Conservation (phyloP, 2,329 filamentous ascomycete genomes). For the Rutstroemia sp. region DNA sequence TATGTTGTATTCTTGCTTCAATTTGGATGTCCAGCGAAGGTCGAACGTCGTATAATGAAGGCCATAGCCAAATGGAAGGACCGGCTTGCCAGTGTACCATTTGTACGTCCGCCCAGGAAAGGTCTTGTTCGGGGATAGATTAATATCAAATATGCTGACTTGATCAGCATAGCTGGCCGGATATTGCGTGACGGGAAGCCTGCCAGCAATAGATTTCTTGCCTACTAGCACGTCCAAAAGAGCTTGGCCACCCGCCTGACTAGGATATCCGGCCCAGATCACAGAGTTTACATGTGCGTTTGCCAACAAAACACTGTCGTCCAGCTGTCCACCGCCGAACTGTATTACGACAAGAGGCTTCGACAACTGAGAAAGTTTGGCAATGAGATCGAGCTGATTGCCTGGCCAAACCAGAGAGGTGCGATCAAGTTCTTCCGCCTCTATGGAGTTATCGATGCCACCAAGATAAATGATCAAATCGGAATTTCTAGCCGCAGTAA, state of each 20-base stretch:
- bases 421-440: slow-evolving; percentile 43
- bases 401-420: slow-evolving; percentile 43
- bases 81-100: slow-evolving; percentile 44
- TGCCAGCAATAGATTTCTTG: slow-evolving; percentile 31
- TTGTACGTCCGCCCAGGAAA: slow-evolving; percentile 48
- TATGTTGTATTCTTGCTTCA: not conserved
- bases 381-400: slow-evolving; percentile 44
- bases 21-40: not conserved
- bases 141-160: slow-evolving; percentile 50
- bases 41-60: slow-evolving; percentile 27
- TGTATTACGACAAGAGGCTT: slow-evolving; percentile 47
- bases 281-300: slow-evolving; percentile 43
- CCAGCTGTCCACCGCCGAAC: slow-evolving; percentile 33
- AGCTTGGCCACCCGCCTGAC: slow-evolving; percentile 50
- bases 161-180: slow-evolving; percentile 43
- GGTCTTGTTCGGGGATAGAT: slow-evolving; percentile 38
- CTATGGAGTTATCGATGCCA: slow-evolving; percentile 46
- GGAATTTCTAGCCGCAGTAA: slow-evolving; percentile 19
- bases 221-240: slow-evolving; percentile 48
- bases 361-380: slow-evolving; percentile 34
- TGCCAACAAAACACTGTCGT: slow-evolving; percentile 41
- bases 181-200: slow-evolving; percentile 49
- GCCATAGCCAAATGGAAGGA: slow-evolving; percentile 47
- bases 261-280: slow-evolving; percentile 52
- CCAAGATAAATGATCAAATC: slow-evolving; percentile 48